Evolutionary conservation across 2,329 filamentous ascomycete species (phyloP).

Genomic region (Leptographium wingfieldii): DNA sequence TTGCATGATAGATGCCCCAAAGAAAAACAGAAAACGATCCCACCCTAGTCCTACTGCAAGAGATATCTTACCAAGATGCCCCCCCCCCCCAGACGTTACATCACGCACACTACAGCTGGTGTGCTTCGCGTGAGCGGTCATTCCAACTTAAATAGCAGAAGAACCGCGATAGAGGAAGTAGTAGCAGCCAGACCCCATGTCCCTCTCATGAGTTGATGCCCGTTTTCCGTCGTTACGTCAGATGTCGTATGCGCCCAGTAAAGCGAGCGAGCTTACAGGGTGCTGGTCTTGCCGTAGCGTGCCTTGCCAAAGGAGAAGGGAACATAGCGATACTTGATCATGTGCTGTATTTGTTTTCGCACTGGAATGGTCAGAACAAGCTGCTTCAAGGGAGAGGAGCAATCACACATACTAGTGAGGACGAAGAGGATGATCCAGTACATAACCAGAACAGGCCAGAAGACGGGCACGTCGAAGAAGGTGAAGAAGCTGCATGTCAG

Average conservation of each 20-base stretch:
- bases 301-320: conserved; percentile 88
- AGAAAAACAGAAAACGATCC: background rate
- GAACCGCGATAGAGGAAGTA: background rate
- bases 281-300: conserved; percentile 56
- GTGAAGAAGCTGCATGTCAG: conserved; percentile 88
- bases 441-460: conserved; percentile 96
- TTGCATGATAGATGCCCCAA: background rate
- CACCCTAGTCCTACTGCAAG: background rate
- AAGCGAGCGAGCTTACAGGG: conserved; percentile 3
- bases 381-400: background rate
- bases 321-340: conserved; percentile 99
- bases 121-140: background rate
- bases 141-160: background rate
- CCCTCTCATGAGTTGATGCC: background rate
- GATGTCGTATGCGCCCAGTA: background rate
- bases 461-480: conserved; percentile 92
- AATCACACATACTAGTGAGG: conserved; percentile 65
- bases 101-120: background rate
- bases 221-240: background rate
- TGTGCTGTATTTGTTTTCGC: conserved; percentile 98
- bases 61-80: background rate
- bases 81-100: background rate
- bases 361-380: conserved; percentile 36
- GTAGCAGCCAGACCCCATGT: background rate
- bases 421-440: conserved; percentile 98